Evolutionary conservation across 2,329 filamentous ascomycete genomes (phyloP).

Genomic region (Penicillium sumatraense): DNA sequence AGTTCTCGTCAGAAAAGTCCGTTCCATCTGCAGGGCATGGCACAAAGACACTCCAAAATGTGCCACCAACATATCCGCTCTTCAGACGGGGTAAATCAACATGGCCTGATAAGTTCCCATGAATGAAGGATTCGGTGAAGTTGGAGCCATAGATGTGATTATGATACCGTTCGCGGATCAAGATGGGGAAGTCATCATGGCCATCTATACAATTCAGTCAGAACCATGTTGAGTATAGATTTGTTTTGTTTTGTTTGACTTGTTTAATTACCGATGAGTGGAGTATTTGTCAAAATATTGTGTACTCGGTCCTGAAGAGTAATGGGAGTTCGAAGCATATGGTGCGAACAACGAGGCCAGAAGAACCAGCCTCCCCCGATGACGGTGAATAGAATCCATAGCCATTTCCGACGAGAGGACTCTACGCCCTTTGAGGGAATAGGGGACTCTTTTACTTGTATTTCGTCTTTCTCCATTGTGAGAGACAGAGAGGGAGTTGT

Average conservation of each 20-base stretch:
- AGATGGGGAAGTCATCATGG: constrained; percentile 83
- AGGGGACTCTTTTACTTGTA: not conserved
- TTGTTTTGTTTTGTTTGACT: too few relatives aligned
- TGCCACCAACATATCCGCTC: constrained; percentile 70
- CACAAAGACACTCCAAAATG: constrained; percentile 91
- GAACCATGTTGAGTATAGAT: too few relatives aligned
- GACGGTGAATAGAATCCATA: constrained; percentile 13
- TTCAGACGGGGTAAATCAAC: constrained; percentile 79
- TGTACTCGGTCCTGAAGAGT: constrained; percentile 46
- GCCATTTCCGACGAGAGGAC: constrained; percentile 8
- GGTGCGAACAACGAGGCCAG: constrained; percentile 8
- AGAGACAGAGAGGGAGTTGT: not conserved
- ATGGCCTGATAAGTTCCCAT: constrained; percentile 70
- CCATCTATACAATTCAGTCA: too few relatives aligned
- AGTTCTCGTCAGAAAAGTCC: constrained; percentile 75
- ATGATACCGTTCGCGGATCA: constrained; percentile 67
- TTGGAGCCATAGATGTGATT: constrained; percentile 78
- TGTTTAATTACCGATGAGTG: constrained; percentile 56
- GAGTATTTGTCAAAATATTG: constrained; percentile 51
- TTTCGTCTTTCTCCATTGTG: constrained; percentile 5
- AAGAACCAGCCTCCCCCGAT: constrained; percentile 20
- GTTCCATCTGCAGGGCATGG: constrained; percentile 73
- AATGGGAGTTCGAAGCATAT: not conserved
- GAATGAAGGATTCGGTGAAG: constrained; percentile 75
- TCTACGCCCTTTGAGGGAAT: not conserved